phyloP scores from a whole-genome alignment of 306 rosid species.

The Dicorynia guianensis region DNA sequence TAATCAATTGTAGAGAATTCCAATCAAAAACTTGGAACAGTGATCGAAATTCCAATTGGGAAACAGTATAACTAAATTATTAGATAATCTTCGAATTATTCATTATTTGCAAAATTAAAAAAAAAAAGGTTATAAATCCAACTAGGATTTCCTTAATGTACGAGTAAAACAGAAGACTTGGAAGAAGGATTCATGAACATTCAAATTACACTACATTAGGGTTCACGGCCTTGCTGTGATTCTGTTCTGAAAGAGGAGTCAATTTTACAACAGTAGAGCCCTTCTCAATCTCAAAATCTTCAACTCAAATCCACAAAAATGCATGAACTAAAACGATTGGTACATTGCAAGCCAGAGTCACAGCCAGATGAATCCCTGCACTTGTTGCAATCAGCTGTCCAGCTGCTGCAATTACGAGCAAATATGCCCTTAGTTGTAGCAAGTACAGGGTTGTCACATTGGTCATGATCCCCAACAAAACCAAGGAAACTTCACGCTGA shows the following conservation, averaged over 20 bases:
- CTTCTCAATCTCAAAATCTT: conserved; percentile 47
- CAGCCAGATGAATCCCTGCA: conserved; percentile 60
- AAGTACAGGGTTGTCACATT: conserved; percentile 52
- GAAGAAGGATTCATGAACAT: background rate
- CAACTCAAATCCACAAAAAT: conserved; percentile 48
- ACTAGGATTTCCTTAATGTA: too few relatives aligned
- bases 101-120: too few relatives aligned
- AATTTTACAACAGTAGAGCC: conserved; percentile 43
- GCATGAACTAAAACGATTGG: conserved; percentile 71
- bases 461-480: conserved; percentile 58
- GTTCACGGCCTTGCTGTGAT: background rate
- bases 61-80: too few relatives aligned
- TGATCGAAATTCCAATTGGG: too few relatives aligned
- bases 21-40: too few relatives aligned
- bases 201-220: conserved; percentile 43
- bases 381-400: conserved; percentile 51
- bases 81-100: too few relatives aligned
- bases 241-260: conserved; percentile 38
- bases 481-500: conserved; percentile 49
- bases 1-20: too few relatives aligned
- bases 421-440: conserved; percentile 41
- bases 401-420: conserved; percentile 53
- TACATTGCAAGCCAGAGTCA: conserved; percentile 46
- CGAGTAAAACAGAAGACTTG: too few relatives aligned
- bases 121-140: too few relatives aligned